Evolutionary conservation across 2,329 filamentous ascomycete species (phyloP).

Genomic region (Paecilomyces formosus): DNA sequence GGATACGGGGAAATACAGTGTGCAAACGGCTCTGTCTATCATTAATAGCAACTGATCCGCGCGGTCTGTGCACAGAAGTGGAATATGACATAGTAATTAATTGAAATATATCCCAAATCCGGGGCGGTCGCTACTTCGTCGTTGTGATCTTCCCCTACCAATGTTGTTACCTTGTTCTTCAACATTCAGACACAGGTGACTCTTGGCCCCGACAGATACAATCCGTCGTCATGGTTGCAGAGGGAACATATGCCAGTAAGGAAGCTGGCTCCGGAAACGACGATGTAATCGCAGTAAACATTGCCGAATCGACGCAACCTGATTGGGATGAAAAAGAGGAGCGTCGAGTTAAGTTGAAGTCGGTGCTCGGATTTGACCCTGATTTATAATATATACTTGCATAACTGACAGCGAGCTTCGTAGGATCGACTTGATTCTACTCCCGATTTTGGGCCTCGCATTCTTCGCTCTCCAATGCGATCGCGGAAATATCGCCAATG

Average conservation of each 20-base stretch:
- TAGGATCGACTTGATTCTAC: conserved; percentile 22
- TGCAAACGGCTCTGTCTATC: background rate
- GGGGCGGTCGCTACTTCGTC: background rate
- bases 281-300: background rate
- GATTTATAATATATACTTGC: background rate
- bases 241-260: background rate
- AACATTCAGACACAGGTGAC: background rate
- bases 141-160: background rate
- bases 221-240: background rate
- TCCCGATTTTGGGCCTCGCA: conserved; percentile 22
- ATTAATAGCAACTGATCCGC: no score
- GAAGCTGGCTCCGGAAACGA: background rate
- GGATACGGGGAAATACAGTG: background rate
- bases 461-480: conserved; percentile 21
- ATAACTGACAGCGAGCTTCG: background rate
- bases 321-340: conserved; percentile 1
- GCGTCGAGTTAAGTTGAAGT: background rate
- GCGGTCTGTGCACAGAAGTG: background rate
- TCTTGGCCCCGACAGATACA: background rate
- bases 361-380: background rate
- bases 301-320: background rate
- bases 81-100: background rate
- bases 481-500: conserved; percentile 41
- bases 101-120: background rate
- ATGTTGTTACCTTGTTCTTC: background rate